Conservation (phyloP, 2,329 filamentous ascomycete genomes). For the Periconia digitata region DNA sequence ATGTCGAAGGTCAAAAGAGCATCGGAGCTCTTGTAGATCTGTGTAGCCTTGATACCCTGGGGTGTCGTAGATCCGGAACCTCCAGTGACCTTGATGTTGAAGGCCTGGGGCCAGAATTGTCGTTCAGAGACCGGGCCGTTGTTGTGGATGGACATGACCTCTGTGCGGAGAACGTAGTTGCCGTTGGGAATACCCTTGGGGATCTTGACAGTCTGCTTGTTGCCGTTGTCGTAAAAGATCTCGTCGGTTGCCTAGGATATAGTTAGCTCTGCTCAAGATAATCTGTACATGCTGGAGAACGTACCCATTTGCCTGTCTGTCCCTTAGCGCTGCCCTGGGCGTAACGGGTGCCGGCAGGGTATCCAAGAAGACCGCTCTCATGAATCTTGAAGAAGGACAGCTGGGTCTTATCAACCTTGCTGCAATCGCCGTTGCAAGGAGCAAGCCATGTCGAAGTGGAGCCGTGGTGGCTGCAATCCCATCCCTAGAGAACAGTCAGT, state of each 20-base stretch:
- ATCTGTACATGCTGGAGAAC: no score
- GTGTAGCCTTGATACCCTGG: slow-evolving; percentile 31
- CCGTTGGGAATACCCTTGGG: slow-evolving; percentile 34
- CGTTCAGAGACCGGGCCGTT: slow-evolving; percentile 32
- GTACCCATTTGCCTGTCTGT: slow-evolving; percentile 34
- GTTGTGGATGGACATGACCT: slow-evolving; percentile 39
- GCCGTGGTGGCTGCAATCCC: slow-evolving; percentile 38
- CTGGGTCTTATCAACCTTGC: slow-evolving; percentile 29
- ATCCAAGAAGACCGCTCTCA: slow-evolving; percentile 27
- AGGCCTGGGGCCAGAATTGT: slow-evolving; percentile 41
- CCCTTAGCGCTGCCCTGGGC: slow-evolving; percentile 20
- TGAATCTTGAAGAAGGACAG: slow-evolving; percentile 41
- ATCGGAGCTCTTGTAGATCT: slow-evolving; percentile 31
- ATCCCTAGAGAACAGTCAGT: no score
- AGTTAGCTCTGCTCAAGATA: no score
- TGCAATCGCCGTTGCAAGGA: slow-evolving; percentile 37
- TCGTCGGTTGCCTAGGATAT: slow-evolving; percentile 35
- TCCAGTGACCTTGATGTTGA: slow-evolving; percentile 38
- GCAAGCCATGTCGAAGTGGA: slow-evolving; percentile 37
- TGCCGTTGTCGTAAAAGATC: slow-evolving; percentile 39
- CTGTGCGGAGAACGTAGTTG: slow-evolving; percentile 40
- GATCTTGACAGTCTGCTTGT: slow-evolving; percentile 34
- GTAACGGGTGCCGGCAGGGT: slow-evolving; percentile 29
- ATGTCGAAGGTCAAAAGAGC: slow-evolving; percentile 30
- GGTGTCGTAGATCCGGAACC: slow-evolving; percentile 28